These are phyloP conservation scores for Colletotrichum spinosum DNA, from an alignment of 2,329 filamentous ascomycete species.

Conservation along the genomic window DNA sequence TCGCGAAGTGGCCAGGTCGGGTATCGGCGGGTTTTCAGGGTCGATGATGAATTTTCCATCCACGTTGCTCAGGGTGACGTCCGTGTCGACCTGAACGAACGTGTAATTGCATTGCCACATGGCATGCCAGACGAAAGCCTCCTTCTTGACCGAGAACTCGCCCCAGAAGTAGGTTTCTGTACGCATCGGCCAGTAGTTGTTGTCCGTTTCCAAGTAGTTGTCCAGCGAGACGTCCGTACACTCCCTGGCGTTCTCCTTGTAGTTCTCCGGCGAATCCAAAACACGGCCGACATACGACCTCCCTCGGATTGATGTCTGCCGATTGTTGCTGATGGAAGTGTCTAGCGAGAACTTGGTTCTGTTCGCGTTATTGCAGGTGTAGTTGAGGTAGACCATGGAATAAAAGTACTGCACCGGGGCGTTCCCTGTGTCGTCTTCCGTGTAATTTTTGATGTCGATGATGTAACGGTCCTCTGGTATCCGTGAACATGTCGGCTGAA, in stretches of 20 bases:
- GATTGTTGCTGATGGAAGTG: not conserved
- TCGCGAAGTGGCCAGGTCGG: not conserved
- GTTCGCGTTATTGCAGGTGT: conserved; percentile 6
- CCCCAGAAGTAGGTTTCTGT: conserved; percentile 12
- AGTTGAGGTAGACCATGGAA: not conserved
- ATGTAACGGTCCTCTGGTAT: conserved; percentile 6
- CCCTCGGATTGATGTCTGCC: not conserved
- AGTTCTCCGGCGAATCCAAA: conserved; percentile 9
- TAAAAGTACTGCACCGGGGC: not conserved
- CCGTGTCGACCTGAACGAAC: conserved; percentile 9
- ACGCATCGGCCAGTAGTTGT: not conserved
- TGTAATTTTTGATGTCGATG: conserved; percentile 1
- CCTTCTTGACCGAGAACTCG: not conserved
- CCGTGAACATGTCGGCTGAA: not conserved
- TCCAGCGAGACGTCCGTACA: not conserved
- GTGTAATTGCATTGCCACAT: conserved; percentile 26
- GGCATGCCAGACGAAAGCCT: not conserved
- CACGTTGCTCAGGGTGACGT: conserved; percentile 7
- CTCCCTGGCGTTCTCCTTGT: not conserved
- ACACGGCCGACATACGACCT: not conserved
- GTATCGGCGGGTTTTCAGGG: conserved; percentile 15
- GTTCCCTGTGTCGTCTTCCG: not conserved
- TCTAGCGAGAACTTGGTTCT: not conserved
- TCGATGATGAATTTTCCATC: conserved; percentile 16
- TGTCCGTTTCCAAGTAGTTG: not conserved